Base-by-base conservation (phyloP, 768 basidiomycete genomes). In the Tubosaeta sp. region DNA sequence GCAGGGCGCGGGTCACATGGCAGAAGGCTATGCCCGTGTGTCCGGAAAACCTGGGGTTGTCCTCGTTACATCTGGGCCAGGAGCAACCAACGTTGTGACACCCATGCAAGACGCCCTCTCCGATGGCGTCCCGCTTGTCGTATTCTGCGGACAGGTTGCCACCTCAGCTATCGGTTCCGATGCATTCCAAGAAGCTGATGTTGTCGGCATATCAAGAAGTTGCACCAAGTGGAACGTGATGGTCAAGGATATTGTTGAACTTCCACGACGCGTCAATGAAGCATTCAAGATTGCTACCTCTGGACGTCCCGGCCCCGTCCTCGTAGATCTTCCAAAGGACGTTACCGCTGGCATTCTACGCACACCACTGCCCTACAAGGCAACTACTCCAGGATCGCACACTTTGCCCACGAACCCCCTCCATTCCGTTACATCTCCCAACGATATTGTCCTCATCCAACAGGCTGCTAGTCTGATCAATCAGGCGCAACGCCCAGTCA, bases 161-260 rank as follows among this genome's bases (percentile, higher is more conserved):
- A 98, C 95, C 8, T 90, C 90, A n/a, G 86, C 91, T 48, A 99
- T 99, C 55, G 95, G 95, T n/a, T 95, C 91, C 14, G 95, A 99
- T 65, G 91, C 92, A 1, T 99, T 99, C 82, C 97, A 99, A 68
- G 97, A 99, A 72, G 97, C 97, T 37, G 97, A 99, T 68, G 73
- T 98, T 46, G 78, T 99, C 51, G 97, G 97, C 45, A 99, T 98
- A 70, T 97, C 95, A 29, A 80, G 95, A 46, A 85, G 86, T 61
- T 99, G 97, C 75, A 98, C 97, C 25, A 99, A 98, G 70, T 98
- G 97, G 97, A 98, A 99, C 66, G 95, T 99, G 55, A 95, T 98
- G 94, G 91, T 98, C 47, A 98, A 97, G 72, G 95, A 95, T 65
- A 91, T 98, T 54, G 71, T 89, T 12, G 97, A 98, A 71, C 79